Percentiles rank a stretch among this genome's conserved stretches.
Conservation (phyloP, 2,329 filamentous ascomycete species). For the Fusarium clavum region DNA sequence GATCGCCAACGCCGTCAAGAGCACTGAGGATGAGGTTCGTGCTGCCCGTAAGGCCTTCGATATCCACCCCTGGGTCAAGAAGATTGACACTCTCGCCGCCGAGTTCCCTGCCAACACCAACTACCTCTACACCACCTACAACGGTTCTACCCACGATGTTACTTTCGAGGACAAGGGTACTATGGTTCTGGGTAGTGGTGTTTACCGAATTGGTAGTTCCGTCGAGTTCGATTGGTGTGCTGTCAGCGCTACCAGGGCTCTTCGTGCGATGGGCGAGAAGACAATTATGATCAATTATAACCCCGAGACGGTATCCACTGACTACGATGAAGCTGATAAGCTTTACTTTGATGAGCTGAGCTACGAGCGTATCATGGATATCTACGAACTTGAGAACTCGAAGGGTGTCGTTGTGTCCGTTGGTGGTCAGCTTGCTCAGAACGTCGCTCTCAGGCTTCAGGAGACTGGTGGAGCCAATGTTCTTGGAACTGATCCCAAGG, state of each 20-base stretch:
- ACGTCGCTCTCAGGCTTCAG: conserved; percentile 94
- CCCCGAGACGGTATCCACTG: conserved; percentile 83
- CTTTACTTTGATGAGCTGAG: conserved; percentile 97
- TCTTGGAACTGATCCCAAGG: conserved; percentile 89
- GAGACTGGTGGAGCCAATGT: conserved; percentile 90
- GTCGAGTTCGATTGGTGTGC: conserved; percentile 99
- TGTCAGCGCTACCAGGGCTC: conserved; percentile 85
- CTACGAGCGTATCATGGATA: conserved; percentile 98
- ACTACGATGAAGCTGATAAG: conserved; percentile 89
- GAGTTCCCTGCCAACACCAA: conserved; percentile 97
- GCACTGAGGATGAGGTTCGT: conserved; percentile 90
- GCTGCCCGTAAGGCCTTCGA: conserved; percentile 86
- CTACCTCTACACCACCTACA: conserved; percentile 98
- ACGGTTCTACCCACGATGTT: conserved; percentile 92
- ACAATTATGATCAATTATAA: conserved; percentile 96
- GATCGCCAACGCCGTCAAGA: conserved; percentile 86
- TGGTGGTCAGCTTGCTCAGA: conserved; percentile 95
- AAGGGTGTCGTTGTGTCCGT: conserved; percentile 94
- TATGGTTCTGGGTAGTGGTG: conserved; percentile 90
- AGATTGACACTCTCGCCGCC: conserved; percentile 95
- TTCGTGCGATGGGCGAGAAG: conserved; percentile 91
- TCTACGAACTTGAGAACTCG: conserved; percentile 91
- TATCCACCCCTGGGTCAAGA: conserved; percentile 96
- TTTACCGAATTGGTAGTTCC: conserved; percentile 96
- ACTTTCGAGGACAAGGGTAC: conserved; percentile 92